These are phyloP conservation scores for Kwoniella shandongensis DNA, from an alignment of 768 basidiomycete genomes.

Conservation along the genomic window DNA sequence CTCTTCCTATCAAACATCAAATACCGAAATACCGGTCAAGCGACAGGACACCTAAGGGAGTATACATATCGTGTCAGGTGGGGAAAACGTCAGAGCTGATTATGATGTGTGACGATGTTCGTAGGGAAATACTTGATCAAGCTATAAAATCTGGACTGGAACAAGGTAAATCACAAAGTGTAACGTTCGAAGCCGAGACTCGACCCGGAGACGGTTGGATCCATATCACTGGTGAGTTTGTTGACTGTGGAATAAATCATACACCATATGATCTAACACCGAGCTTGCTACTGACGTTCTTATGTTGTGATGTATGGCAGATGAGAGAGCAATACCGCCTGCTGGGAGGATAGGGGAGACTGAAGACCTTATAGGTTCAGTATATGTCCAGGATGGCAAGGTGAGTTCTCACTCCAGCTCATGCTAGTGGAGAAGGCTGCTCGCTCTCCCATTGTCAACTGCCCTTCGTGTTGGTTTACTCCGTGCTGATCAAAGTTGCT, in stretches of 20 bases:
- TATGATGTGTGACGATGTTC: background rate
- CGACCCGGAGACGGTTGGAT: slow-evolving; percentile 52
- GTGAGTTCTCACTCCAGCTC: slow-evolving; percentile 28
- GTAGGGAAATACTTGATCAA: slow-evolving; percentile 36
- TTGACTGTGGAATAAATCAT: too few relatives aligned
- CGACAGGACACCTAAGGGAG: too few relatives aligned
- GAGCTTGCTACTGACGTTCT: too few relatives aligned
- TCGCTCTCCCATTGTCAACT: too few relatives aligned
- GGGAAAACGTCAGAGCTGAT: background rate
- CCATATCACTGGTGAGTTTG: slow-evolving; percentile 47
- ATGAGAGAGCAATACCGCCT: slow-evolving; percentile 48
- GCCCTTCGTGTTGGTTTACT: too few relatives aligned
- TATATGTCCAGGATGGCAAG: slow-evolving; percentile 51
- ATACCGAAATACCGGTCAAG: too few relatives aligned
- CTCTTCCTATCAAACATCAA: background rate
- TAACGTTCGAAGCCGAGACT: slow-evolving; percentile 44
- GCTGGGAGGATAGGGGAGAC: slow-evolving; percentile 52
- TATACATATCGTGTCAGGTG: too few relatives aligned
- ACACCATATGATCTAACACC: too few relatives aligned
- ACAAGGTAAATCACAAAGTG: slow-evolving; percentile 26
- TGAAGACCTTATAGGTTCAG: slow-evolving; percentile 50
- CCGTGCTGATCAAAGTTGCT: too few relatives aligned
- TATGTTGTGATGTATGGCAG: too few relatives aligned
- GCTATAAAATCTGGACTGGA: slow-evolving; percentile 36
- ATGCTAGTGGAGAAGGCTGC: too few relatives aligned